Conservation (phyloP, 2,329 filamentous ascomycete genomes). For the Fusarium fujikuroi region DNA sequence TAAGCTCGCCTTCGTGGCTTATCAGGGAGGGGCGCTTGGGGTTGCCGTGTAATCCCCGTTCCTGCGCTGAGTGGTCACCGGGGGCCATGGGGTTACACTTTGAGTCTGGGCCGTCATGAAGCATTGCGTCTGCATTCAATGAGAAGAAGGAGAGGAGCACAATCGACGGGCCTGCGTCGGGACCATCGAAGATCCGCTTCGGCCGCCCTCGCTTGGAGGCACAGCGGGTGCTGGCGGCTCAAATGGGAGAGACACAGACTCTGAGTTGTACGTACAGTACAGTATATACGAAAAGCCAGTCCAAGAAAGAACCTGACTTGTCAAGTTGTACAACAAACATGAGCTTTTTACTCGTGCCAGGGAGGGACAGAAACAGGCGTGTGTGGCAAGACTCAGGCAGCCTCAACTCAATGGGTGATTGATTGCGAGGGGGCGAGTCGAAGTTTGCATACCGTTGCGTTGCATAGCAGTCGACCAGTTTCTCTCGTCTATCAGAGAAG, state of each 20-base stretch:
- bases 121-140: slow-evolving; percentile 7
- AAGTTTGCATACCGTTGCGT: slow-evolving; percentile 25
- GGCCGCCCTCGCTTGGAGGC: slow-evolving; percentile 24
- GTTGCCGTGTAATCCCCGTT: slow-evolving; percentile 24
- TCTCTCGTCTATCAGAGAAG: slow-evolving; percentile 9
- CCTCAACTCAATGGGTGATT: slow-evolving; percentile 18
- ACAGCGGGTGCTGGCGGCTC: slow-evolving; percentile 32
- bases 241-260: slow-evolving; percentile 10
- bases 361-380: slow-evolving; percentile 15
- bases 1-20: slow-evolving; percentile 29
- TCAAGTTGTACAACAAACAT: slow-evolving; percentile 34
- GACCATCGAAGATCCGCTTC: slow-evolving; percentile 35
- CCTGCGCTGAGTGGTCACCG: slow-evolving; percentile 26
- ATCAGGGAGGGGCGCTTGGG: slow-evolving; percentile 7
- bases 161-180: slow-evolving; percentile 19
- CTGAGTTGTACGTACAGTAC: not conserved
- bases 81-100: slow-evolving; percentile 16
- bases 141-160: not conserved
- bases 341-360: slow-evolving; percentile 3
- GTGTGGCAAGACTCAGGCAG: slow-evolving; percentile 31
- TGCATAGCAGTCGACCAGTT: slow-evolving; percentile 36
- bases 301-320: slow-evolving; percentile 23
- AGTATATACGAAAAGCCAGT: not conserved
- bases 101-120: slow-evolving; percentile 5
- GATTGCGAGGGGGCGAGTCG: slow-evolving; percentile 11